A percentile compares a stretch with the other conserved stretches of the same genome.
Evolutionary conservation across 768 basidiomycete genomes (phyloP).

Genomic region (Suillus subaureus): DNA sequence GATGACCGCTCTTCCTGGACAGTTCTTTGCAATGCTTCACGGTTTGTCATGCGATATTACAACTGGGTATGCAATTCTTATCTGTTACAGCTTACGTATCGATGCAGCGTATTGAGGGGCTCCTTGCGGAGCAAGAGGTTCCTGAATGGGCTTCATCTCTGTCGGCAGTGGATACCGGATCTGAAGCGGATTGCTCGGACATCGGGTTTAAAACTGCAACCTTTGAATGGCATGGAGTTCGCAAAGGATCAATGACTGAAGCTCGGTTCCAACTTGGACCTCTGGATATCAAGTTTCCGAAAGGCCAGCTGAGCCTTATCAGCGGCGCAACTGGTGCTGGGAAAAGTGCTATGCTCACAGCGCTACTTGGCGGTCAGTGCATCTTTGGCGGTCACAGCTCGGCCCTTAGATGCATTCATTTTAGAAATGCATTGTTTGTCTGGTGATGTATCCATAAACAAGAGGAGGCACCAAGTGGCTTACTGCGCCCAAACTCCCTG

Average conservation of each 20-base stretch:
- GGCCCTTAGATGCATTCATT: slow-evolving; percentile 1
- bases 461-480: slow-evolving; percentile 61
- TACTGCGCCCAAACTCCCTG: slow-evolving; percentile 72
- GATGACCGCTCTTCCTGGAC: slow-evolving; percentile 63
- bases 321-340: slow-evolving; percentile 71
- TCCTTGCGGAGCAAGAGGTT: slow-evolving; percentile 74
- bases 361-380: slow-evolving; percentile 64
- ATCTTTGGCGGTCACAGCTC: slow-evolving; percentile 10
- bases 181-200: slow-evolving; percentile 13
- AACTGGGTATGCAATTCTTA: not conserved
- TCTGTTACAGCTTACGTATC: slow-evolving; percentile 63
- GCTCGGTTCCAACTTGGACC: slow-evolving; percentile 58
- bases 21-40: slow-evolving; percentile 64
- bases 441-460: slow-evolving; percentile 56
- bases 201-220: slow-evolving; percentile 57
- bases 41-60: slow-evolving; percentile 38
- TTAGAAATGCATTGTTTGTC: slow-evolving; percentile 61
- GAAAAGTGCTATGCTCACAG: slow-evolving; percentile 64
- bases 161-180: slow-evolving; percentile 30
- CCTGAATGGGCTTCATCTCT: slow-evolving; percentile 77
- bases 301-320: slow-evolving; percentile 57
- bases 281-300: slow-evolving; percentile 58
- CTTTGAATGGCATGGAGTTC: slow-evolving; percentile 57
- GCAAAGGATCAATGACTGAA: slow-evolving; percentile 29
- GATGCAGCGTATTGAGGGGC: slow-evolving; percentile 78